phyloP scores from a whole-genome alignment of 352 stramenopile genomes.

The Pythium insidiosum region DNA sequence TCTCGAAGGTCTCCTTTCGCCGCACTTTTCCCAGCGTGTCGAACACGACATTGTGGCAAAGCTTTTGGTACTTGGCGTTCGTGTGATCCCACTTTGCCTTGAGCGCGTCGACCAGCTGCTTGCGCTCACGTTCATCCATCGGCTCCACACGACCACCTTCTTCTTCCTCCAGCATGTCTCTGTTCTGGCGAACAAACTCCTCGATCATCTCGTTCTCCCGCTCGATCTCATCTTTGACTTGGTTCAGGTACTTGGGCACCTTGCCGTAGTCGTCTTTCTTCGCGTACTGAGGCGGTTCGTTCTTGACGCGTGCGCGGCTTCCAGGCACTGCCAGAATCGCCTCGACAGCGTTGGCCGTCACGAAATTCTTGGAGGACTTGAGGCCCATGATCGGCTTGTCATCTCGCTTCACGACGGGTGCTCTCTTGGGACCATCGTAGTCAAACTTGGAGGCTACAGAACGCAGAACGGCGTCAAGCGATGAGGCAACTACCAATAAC shows the following conservation, averaged over 20 bases:
- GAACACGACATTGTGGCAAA: constrained; percentile 91
- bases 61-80: constrained; percentile 92
- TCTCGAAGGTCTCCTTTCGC: constrained; percentile 90
- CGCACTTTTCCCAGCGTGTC: constrained; percentile 90
- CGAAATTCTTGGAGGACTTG: constrained; percentile 90
- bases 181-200: constrained; percentile 86
- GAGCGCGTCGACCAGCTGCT: constrained; percentile 79
- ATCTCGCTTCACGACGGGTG: constrained; percentile 66
- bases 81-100: constrained; percentile 93
- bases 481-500: constrained; percentile 2
- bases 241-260: constrained; percentile 85
- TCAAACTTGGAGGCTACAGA: constrained; percentile 61
- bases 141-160: constrained; percentile 38
- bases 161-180: constrained; percentile 76
- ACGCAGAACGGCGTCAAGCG: constrained; percentile 17
- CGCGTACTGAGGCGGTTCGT: constrained; percentile 69
- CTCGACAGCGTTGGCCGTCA: constrained; percentile 91
- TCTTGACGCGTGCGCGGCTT: constrained; percentile 43
- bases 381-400: constrained; percentile 91
- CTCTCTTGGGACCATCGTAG: constrained; percentile 51
- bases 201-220: constrained; percentile 92
- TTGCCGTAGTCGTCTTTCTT: constrained; percentile 91
- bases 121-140: constrained; percentile 83
- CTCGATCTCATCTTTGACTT: constrained; percentile 91
- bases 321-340: constrained; percentile 79